Conservation (phyloP, 176 grass and related monocot species). For the Triticum timopheevii region DNA sequence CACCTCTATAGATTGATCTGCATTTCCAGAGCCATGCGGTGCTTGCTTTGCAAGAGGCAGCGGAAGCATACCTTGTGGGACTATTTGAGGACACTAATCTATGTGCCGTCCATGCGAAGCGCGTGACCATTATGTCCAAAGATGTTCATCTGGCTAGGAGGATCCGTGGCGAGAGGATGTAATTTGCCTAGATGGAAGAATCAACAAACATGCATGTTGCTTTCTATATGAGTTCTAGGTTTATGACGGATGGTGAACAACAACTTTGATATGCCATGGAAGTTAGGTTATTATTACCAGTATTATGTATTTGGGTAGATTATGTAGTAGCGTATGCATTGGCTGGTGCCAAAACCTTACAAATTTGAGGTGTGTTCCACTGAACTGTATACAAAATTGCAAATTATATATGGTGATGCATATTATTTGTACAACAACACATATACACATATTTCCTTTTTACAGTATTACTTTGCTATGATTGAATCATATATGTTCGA, state of each 20-base stretch:
- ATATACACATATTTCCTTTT: background rate
- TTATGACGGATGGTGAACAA: background rate
- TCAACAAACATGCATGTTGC: background rate
- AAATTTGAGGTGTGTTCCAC: background rate
- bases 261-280: background rate
- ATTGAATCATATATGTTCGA: background rate
- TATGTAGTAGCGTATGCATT: too few relatives aligned
- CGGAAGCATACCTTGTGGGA: slow-evolving; percentile 37
- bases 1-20: slow-evolving; percentile 22
- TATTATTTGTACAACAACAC: background rate
- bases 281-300: background rate
- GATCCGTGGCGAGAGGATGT: slow-evolving; percentile 31
- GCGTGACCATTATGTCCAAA: slow-evolving; percentile 35
- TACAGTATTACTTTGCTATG: background rate
- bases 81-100: slow-evolving; percentile 38
- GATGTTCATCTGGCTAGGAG: slow-evolving; percentile 5
- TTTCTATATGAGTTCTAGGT: background rate
- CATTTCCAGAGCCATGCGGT: background rate
- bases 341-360: too few relatives aligned
- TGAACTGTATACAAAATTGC: background rate
- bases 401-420: background rate
- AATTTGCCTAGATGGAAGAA: background rate
- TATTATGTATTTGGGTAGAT: background rate
- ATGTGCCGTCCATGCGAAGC: slow-evolving; percentile 39
- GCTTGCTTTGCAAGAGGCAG: slow-evolving; percentile 28